Conservation (phyloP, 306 rosid species). For the Parietaria judaica region DNA sequence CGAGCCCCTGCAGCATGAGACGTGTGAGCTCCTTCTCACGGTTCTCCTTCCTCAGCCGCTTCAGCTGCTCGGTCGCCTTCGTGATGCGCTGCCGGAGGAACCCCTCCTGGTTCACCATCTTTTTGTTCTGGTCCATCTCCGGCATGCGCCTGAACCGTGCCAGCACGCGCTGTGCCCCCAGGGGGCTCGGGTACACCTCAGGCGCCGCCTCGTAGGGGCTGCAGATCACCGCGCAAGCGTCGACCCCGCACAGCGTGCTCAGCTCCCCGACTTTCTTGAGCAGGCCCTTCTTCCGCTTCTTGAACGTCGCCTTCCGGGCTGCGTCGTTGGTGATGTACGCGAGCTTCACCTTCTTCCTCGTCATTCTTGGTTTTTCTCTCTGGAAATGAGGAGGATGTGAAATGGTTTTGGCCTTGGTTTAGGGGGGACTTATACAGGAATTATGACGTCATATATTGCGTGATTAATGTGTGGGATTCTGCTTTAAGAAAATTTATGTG, state of each 20-base stretch:
- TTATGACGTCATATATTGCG: too few species aligned
- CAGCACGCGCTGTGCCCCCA: conserved; percentile 23
- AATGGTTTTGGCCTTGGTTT: too few species aligned
- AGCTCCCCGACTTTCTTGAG: conserved; percentile 51
- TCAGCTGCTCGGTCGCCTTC: conserved; percentile 25
- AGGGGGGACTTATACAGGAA: too few species aligned
- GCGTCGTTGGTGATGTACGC: conserved; percentile 28
- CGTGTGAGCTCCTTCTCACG: conserved; percentile 26
- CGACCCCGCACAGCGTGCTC: conserved; percentile 43
- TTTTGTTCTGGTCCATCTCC: conserved; percentile 30
- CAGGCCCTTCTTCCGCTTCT: conserved; percentile 58
- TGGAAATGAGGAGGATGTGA: background rate
- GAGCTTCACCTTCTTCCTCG: conserved; percentile 46
- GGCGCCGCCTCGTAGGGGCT: conserved; percentile 35
- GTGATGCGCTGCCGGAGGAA: conserved; percentile 26
- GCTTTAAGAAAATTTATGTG: too few species aligned
- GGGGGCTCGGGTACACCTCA: conserved; percentile 39
- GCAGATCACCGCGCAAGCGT: conserved; percentile 48
- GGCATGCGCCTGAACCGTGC: conserved; percentile 24
- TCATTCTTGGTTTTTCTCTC: conserved; percentile 21
- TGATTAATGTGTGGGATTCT: too few species aligned
- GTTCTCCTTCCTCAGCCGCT: conserved; percentile 21
- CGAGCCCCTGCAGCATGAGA: conserved; percentile 21
- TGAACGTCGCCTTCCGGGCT: conserved; percentile 46
- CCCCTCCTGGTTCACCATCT: conserved; percentile 30